Evolutionary conservation across 306 rosid genomes (phyloP).

Genomic region (Cucumis melo): DNA sequence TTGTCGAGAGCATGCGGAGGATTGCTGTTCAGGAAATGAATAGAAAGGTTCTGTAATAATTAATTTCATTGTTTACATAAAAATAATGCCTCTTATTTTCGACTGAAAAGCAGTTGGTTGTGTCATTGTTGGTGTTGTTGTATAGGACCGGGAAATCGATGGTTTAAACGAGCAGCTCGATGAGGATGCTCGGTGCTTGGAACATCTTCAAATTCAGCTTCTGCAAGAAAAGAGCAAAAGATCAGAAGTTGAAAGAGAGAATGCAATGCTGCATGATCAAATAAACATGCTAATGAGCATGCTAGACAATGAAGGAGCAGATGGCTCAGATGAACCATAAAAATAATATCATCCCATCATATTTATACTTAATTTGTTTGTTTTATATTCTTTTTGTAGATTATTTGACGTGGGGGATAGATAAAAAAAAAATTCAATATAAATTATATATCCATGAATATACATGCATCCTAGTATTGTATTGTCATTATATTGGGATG

Average conservation of each 20-base stretch:
- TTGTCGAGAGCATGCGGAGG: slow-evolving; percentile 90
- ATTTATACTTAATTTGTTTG: not conserved
- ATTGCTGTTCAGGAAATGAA: slow-evolving; percentile 97
- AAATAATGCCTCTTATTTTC: not conserved
- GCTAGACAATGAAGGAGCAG: slow-evolving; percentile 61
- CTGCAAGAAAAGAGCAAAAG: slow-evolving; percentile 66
- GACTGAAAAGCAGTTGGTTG: not conserved
- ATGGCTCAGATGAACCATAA: slow-evolving; percentile 35
- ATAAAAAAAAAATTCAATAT: not conserved
- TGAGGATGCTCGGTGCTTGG: slow-evolving; percentile 58
- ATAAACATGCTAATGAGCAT: slow-evolving; percentile 83
- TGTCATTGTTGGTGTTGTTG: not conserved
- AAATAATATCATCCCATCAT: not conserved
- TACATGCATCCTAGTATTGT: not conserved
- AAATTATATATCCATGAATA: not conserved
- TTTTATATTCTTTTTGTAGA: slow-evolving; percentile 32
- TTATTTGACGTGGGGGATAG: not conserved
- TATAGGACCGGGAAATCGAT: slow-evolving; percentile 75
- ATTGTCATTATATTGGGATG: not conserved
- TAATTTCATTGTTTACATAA: not conserved
- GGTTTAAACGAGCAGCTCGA: slow-evolving; percentile 78
- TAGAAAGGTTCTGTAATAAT: slow-evolving; percentile 43
- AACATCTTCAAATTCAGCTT: slow-evolving; percentile 76
- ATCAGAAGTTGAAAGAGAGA: slow-evolving; percentile 56
- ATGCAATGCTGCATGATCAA: slow-evolving; percentile 68